Base-by-base conservation (phyloP, 1,139 yeast genomes). In the Pichia sp. region DNA sequence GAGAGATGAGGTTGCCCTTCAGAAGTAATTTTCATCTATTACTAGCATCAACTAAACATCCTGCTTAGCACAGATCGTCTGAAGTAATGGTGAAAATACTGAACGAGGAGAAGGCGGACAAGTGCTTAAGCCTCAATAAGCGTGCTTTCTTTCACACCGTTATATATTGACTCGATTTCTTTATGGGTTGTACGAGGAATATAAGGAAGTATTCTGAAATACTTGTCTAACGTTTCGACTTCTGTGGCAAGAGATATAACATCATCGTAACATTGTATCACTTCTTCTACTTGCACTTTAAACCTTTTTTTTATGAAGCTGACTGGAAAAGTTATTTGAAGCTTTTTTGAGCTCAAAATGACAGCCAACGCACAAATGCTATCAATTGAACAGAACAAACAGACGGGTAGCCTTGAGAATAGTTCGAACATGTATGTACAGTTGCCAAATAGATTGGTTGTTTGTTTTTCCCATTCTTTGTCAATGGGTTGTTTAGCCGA, bases 401-500 rank as follows among this genome's bases (percentile, higher is more conserved):
- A 36, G n/a, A 68, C 16, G 1, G 72, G 71, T 26, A 66, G 53
- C 51, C 71, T 57, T 1, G 64, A 61, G 4, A 65, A 45, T 8
- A 62, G 29, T 51, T 68, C 72, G 52, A 61, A 62, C 40, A 64
- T 57, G 46, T 59, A 59, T 1, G 68, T 62, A 46, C 67, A 59
- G 13, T 62, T 54, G 15, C 60, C 59, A 47, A 65, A 67, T n/a
- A 66, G 40, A 11, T 49, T 48, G 40, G 54, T 61, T 4, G 61
- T 49, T 26, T 59, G 58, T 6, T 55, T 45, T n/a, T 54, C 48
- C 66, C 66, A 64, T 36, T 54, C 55, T 16, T 58, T 56, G 26
- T 26, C 47, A 0, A 41, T 30, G 5, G 54, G 16, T 5, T 4
- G 34, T 1, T 36, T 41, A 1, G 8, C 15, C 13, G 49, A 4